phyloP scores from a whole-genome alignment of 495 filamentous ascomycete species.

The Rhizodiscina lignyota region DNA sequence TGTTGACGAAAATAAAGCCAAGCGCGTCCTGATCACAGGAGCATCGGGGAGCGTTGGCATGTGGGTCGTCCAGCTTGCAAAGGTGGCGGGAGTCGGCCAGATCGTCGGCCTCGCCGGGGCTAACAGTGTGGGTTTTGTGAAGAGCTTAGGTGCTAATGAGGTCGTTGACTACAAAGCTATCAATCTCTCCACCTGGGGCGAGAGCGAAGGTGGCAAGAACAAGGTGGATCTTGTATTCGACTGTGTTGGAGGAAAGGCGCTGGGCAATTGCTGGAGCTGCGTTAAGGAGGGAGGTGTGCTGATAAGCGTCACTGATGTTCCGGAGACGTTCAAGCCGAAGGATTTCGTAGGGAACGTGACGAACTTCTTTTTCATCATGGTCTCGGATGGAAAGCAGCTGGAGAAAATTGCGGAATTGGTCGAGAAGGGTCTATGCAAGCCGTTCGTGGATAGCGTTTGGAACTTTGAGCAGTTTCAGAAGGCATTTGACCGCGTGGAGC shows the following conservation, averaged over 20 bases:
- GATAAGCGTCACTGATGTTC: conserved; percentile 34
- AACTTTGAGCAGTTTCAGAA: conserved; percentile 24
- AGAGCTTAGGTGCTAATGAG: conserved; percentile 26
- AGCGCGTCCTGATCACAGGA: conserved; percentile 29
- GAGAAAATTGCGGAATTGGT: conserved; percentile 25
- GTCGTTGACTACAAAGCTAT: conserved; percentile 28
- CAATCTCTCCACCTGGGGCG: conserved; percentile 10
- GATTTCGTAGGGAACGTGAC: conserved; percentile 21
- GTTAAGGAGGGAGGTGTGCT: conserved; percentile 27
- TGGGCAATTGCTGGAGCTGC: conserved; percentile 29
- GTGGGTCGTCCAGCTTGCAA: conserved; percentile 40
- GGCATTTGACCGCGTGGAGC: conserved; percentile 11
- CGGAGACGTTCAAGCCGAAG: conserved; percentile 25
- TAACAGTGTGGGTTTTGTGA: conserved; percentile 27
- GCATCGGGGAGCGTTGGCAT: conserved; percentile 37
- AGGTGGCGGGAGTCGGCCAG: conserved; percentile 24
- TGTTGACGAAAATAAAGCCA: conserved; percentile 21
- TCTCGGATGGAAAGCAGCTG: conserved; percentile 24
- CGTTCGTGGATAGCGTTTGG: conserved; percentile 32
- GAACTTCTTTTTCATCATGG: conserved; percentile 29
- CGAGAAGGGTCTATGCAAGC: conserved; percentile 23
- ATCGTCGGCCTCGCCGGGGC: conserved; percentile 24
- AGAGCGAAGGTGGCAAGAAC: conserved; percentile 20
- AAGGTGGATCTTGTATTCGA: conserved; percentile 36
- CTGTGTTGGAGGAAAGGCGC: conserved; percentile 27